Percentiles rank a stretch among this genome's conserved stretches.
phyloP scores from a whole-genome alignment of 192 early-diverging fungal species.

The Mortierella antarctica region DNA sequence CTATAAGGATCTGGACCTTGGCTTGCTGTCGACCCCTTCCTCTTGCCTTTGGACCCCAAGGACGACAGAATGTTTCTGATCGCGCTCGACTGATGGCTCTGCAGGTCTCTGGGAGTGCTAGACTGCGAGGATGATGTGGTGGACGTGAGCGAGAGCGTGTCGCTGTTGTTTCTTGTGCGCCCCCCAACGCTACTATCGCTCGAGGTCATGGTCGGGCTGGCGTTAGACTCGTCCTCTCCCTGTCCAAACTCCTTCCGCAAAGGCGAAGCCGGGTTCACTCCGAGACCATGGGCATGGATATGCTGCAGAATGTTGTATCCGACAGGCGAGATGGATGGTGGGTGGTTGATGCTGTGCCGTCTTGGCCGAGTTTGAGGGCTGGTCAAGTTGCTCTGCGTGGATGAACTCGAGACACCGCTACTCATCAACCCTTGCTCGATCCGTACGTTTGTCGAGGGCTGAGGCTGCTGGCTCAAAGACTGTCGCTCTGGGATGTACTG shows the following conservation, averaged over 20 bases:
- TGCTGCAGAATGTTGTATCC: neutral
- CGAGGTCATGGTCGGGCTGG: neutral
- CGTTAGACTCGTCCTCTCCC: neutral
- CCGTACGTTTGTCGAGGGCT: too few relatives aligned
- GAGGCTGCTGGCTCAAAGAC: neutral
- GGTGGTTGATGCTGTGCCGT: conserved; percentile 35
- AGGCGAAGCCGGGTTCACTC: conserved; percentile 15
- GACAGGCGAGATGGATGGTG: conserved; percentile 7
- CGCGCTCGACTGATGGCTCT: conserved; percentile 5
- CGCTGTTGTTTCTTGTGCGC: conserved; percentile 9
- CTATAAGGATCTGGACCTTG: conserved; percentile 1
- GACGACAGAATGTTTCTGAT: conserved; percentile 23
- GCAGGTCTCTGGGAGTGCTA: neutral
- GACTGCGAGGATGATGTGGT: conserved; percentile 8
- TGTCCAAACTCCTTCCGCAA: conserved; percentile 22
- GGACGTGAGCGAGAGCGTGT: conserved; percentile 13
- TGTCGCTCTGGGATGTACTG: neutral
- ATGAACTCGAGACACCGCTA: neutral
- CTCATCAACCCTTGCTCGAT: too few relatives aligned
- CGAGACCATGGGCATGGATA: conserved; percentile 8
- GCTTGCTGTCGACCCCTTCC: conserved; percentile 1
- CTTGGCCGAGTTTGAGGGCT: neutral
- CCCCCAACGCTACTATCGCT: neutral
- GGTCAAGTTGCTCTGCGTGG: neutral
- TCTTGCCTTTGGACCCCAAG: conserved; percentile 14